A percentile compares a stretch with the other conserved stretches of the same genome.
Conservation (phyloP, 208 protist species). For the Leishmania amazonensis region DNA sequence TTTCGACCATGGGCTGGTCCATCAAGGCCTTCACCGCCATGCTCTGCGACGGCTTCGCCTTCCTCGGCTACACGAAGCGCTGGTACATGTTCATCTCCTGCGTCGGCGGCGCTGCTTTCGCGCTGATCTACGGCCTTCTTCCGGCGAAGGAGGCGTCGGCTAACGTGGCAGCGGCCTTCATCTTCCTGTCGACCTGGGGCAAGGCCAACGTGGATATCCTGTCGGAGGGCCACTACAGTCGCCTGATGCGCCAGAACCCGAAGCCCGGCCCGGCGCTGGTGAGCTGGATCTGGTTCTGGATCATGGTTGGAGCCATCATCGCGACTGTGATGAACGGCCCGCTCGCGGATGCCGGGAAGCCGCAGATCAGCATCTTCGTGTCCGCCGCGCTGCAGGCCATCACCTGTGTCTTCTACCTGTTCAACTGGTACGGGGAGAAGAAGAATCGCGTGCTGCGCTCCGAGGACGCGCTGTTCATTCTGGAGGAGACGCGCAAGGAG, state of each 20-base stretch:
- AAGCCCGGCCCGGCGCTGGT: constrained; percentile 52
- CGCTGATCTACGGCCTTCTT: constrained; percentile 49
- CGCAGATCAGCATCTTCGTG: constrained; percentile 56
- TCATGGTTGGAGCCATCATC: constrained; percentile 51
- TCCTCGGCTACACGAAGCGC: constrained; percentile 77
- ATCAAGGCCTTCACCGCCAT: constrained; percentile 69
- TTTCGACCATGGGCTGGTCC: constrained; percentile 57
- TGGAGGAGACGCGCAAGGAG: constrained; percentile 34
- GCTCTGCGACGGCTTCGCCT: constrained; percentile 62
- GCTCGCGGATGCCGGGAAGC: constrained; percentile 48
- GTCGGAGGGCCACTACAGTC: constrained; percentile 79
- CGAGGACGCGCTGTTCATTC: constrained; percentile 40
- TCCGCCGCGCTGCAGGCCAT: constrained; percentile 61
- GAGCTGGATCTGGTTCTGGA: constrained; percentile 68
- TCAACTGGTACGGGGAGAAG: constrained; percentile 76
- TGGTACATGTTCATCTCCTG: constrained; percentile 66
- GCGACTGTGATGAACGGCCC: constrained; percentile 53
- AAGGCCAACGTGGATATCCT: constrained; percentile 80
- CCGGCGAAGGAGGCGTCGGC: constrained; percentile 44
- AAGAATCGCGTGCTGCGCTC: constrained; percentile 52
- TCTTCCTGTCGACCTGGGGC: constrained; percentile 57
- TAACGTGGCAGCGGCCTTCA: constrained; percentile 35
- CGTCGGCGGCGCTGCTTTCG: constrained; percentile 41
- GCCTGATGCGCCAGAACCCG: constrained; percentile 56
- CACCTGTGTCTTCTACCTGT: constrained; percentile 49